Base-by-base conservation (phyloP, 768 basidiomycete genomes). In the Mycena polygramma region DNA sequence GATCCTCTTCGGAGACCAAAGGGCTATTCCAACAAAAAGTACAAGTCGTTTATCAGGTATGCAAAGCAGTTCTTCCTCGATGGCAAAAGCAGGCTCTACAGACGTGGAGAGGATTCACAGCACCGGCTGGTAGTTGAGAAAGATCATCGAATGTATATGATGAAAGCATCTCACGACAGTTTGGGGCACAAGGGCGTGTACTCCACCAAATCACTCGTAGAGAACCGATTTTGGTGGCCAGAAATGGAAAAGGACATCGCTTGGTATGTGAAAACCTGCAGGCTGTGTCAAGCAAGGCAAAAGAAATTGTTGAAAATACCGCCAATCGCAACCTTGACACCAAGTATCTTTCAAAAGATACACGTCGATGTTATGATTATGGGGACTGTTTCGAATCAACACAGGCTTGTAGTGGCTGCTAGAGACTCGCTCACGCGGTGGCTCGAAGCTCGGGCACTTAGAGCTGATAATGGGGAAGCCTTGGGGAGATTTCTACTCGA, bases 241-340 rank as follows among this genome's bases (percentile, higher is more conserved):
- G 65, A 65, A 5, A 15, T 78, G 4, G 72, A 77, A 6, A 41
- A 39, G 4, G 79, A 83, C 54, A 65, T 82, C 1, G 51, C 52
- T 20, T 81, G 79, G 78, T 82, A 75, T 59, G 49, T 82, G 4
- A 71, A 74, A 19, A 77, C 78, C 11, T 82, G 82, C 41, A 74
- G 79, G 57, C n/a, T 75, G 4, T 83, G 81, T 69, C 81, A 84
- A 63, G n/a, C 74, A 0, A 41, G 79, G 5, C 69, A 70, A 48
- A 77, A 45, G 43, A 68, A 68, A 1, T 66, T 77, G 39, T 36
- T 80, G 2, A 49, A 73, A 2, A 77, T 80, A 2, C 81, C 78
- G 4, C 79, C 81, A 7, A 73, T 74, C 1, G 70, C 79, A 19
- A 68, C 81, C 0, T 53, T 61, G 1, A 78, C 79, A 0, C 73